Evolutionary conservation across 2,329 filamentous ascomycete genomes (phyloP), one percentile per base, ranked within the genome.

Genomic region (Sporothrix protearum): DNA sequence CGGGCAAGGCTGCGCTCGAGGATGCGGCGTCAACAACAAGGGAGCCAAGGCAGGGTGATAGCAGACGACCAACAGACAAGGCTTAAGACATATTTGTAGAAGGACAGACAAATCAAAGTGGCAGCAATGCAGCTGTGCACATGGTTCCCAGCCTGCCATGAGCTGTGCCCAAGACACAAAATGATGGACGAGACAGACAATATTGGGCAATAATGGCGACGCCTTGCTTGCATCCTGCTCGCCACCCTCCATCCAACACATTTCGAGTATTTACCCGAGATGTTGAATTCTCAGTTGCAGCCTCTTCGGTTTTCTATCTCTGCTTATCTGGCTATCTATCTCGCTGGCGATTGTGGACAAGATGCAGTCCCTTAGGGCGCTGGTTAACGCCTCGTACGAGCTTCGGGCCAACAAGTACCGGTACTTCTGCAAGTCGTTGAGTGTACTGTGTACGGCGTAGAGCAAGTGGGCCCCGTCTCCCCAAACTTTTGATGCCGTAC

Each of bases 361-460:
- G 63, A 66, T n/a, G 45, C 28, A n/a, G 25, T 66, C 45, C 33
- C 22, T 36, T 47, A 4, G 19, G n/a, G 3, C 25, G 28, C 42
- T 22, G 66, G 66, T 42, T 42, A 28, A 39, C 47, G 49, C 47
- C 66, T 68, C 66, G 66, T 55, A 68, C 66, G 66, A 68, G 66
- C 33, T 68, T 68, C 66, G 66, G 47, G 30, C 45, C 28, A 67
- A n/a, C 36, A 57, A 42, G 67, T 69, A 69, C 67, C 51, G 9
- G 67, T 69, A 69, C 67, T 59, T 47, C 49, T 25, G 66, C 49
- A 19, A 33, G 39, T 28, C 68, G 68, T 69, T 69, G 68, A 36
- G 53, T 45, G 68, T 36, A n/a, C n/a, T n/a, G n/a, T n/a, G n/a
- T 8, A 36, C 4, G 33, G 33, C 8, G 33, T 36, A 8, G 33